phyloP scores from a whole-genome alignment of 257 asterid genomes.

The Cordia subcordata region DNA sequence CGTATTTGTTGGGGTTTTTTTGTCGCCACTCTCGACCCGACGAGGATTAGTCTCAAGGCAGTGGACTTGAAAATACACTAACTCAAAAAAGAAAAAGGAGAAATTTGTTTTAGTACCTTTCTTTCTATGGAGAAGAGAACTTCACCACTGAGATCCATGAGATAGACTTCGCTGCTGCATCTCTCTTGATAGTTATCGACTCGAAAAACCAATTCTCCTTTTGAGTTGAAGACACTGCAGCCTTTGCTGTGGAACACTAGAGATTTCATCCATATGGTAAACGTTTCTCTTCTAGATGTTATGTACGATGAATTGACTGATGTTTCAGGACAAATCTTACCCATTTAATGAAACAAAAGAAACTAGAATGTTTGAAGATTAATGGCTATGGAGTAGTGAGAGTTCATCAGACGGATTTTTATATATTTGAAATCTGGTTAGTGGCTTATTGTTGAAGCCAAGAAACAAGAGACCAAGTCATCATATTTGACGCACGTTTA shows the following conservation, averaged over 20 bases:
- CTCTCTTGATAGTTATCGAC: conserved; percentile 71
- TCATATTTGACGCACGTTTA: background rate
- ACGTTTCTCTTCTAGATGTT: conserved; percentile 40
- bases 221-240: conserved; percentile 62
- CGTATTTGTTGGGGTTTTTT: too few species aligned
- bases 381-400: background rate
- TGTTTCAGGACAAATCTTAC: conserved; percentile 56
- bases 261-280: conserved; percentile 83
- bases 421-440: too few species aligned
- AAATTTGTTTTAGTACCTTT: conserved; percentile 36
- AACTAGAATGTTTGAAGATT: background rate
- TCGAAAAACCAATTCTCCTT: conserved; percentile 60
- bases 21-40: too few species aligned
- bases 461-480: background rate
- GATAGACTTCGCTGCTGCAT: conserved; percentile 46
- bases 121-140: conserved; percentile 56
- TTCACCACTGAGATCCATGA: conserved; percentile 65
- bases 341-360: conserved; percentile 28
- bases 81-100: background rate
- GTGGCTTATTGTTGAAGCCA: background rate
- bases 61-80: background rate
- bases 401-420: background rate
- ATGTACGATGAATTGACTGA: conserved; percentile 9
- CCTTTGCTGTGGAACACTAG: conserved; percentile 75
- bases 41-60: background rate